A percentile compares a stretch with the other conserved stretches of the same genome.
Conservation (phyloP, 2,329 filamentous ascomycete genomes). For the Verticillium albo-atrum region DNA sequence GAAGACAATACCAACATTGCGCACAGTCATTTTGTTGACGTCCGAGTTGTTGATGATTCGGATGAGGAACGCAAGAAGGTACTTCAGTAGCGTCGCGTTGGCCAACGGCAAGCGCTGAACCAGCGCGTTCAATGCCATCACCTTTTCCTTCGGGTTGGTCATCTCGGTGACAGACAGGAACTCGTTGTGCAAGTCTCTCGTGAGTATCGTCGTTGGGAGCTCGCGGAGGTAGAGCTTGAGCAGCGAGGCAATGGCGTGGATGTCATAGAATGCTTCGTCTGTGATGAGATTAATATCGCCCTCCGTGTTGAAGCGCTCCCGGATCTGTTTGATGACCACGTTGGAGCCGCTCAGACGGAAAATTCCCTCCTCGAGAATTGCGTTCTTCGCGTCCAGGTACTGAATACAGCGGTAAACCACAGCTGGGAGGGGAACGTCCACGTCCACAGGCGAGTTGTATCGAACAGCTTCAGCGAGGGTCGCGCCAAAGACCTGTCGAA, state of each 20-base stretch:
- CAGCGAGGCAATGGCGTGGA: slow-evolving; percentile 90
- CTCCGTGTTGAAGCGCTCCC: slow-evolving; percentile 90
- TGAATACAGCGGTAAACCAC: slow-evolving; percentile 95
- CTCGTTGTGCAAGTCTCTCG: slow-evolving; percentile 82
- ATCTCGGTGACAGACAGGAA: slow-evolving; percentile 84
- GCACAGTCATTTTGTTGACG: slow-evolving; percentile 95
- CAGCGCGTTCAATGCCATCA: slow-evolving; percentile 69
- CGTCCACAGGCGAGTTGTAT: slow-evolving; percentile 67
- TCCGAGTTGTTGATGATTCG: slow-evolving; percentile 87
- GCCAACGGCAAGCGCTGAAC: slow-evolving; percentile 74
- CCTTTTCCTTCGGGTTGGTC: slow-evolving; percentile 68
- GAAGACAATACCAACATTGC: slow-evolving; percentile 97
- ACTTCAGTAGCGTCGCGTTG: slow-evolving; percentile 77
- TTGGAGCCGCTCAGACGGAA: slow-evolving; percentile 98
- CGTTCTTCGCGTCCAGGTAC: slow-evolving; percentile 80
- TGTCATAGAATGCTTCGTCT: slow-evolving; percentile 85
- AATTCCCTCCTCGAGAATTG: slow-evolving; percentile 84
- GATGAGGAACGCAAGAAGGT: slow-evolving; percentile 83
- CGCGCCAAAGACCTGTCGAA: slow-evolving; percentile 77
- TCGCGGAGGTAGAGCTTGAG: slow-evolving; percentile 93
- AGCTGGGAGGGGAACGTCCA: slow-evolving; percentile 74
- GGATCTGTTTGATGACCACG: slow-evolving; percentile 83
- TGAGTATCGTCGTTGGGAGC: slow-evolving; percentile 85
- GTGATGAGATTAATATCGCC: slow-evolving; percentile 83
- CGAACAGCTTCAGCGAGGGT: slow-evolving; percentile 82